These are phyloP conservation scores for Kondoa subrosea DNA, from an alignment of 768 basidiomycete genomes.

Conservation along the genomic window DNA sequence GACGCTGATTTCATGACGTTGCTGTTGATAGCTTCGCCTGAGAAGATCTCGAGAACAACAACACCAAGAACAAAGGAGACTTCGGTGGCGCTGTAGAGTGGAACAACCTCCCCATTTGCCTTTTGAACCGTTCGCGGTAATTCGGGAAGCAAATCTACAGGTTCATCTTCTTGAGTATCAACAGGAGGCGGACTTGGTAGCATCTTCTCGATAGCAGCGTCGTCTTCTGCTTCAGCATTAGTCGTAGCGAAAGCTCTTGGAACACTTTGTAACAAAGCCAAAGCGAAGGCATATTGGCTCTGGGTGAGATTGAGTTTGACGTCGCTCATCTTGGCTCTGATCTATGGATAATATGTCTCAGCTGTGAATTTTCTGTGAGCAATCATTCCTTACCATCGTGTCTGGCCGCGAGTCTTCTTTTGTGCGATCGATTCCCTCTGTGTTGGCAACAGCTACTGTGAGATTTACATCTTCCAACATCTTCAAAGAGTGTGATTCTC, in stretches of 20 bases:
- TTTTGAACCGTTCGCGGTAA: slow-evolving; percentile 28
- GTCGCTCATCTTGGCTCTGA: slow-evolving; percentile 59
- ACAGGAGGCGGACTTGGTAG: slow-evolving; percentile 16
- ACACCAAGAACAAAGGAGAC: slow-evolving; percentile 51
- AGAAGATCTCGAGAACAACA: slow-evolving; percentile 75
- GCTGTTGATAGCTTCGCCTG: slow-evolving; percentile 44
- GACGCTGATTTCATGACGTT: slow-evolving; percentile 54
- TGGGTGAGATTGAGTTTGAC: slow-evolving; percentile 70
- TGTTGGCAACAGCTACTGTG: slow-evolving; percentile 50
- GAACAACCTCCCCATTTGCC: slow-evolving; percentile 31
- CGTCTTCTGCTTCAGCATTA: slow-evolving; percentile 34
- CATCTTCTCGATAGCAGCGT: slow-evolving; percentile 25
- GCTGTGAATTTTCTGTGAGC: no score
- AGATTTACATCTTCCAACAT: slow-evolving; percentile 84
- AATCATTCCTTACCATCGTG: slow-evolving; percentile 53
- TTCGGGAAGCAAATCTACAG: slow-evolving; percentile 35
- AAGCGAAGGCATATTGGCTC: slow-evolving; percentile 56
- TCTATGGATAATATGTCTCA: no score
- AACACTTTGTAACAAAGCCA: slow-evolving; percentile 51
- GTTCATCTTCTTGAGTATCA: slow-evolving; percentile 7
- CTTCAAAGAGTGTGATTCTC: slow-evolving; percentile 45
- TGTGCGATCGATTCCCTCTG: slow-evolving; percentile 41
- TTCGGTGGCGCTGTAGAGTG: slow-evolving; percentile 51
- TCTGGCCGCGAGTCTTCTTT: slow-evolving; percentile 47
- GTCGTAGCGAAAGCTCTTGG: slow-evolving; percentile 46